Evolutionary conservation across 805 yeast genomes (phyloP), one percentile per base, ranked within the genome.

Genomic region (Wickerhamomyces alni): DNA sequence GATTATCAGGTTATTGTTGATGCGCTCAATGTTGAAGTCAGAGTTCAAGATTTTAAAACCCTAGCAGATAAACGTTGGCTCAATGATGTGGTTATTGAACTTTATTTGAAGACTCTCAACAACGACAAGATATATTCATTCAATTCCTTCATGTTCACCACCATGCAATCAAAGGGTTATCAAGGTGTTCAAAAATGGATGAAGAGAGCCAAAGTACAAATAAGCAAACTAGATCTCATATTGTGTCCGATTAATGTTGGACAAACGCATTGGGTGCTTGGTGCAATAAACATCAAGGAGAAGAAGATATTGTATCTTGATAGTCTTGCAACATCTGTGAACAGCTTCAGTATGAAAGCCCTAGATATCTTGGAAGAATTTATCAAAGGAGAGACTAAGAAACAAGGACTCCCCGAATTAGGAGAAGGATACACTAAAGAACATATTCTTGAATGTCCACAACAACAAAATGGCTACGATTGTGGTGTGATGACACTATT

Each of bases 401-500:
- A 81, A 36, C 61, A 66, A 13, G 62, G 65, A 2, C 52, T 50
- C 28, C 54, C 52, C 1, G 51, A 41, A 5, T 30, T 58, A 11
- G 68, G 69, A 7, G 44, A 56, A 27, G 65, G 63, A 17, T 61
- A 56, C 36, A 59, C 56, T 13, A 40, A 59, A 16, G 40, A 44
- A 13, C 67, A 62, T 29, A 33, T 57, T 3, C 45, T 58, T 2
- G 56, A 62, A n/a, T 70, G 89, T 32, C 98, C 99, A 1, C 86
- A 82, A 48, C 99, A 93, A 57, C 66, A 70, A 21, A 93, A 93
- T 55, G 97, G 97, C 0, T 86, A 58, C 49, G 99, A 93, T 60
- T 93, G 99, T 66, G 99, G 99, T 8, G 95, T 91, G 2, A 93
- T 89, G 55, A 75, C 94, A 3, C 83, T 97, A 59, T 76, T 88